These are phyloP conservation scores for Candida ovalis DNA, from an alignment of 805 yeast genomes.

Conservation along the genomic window DNA sequence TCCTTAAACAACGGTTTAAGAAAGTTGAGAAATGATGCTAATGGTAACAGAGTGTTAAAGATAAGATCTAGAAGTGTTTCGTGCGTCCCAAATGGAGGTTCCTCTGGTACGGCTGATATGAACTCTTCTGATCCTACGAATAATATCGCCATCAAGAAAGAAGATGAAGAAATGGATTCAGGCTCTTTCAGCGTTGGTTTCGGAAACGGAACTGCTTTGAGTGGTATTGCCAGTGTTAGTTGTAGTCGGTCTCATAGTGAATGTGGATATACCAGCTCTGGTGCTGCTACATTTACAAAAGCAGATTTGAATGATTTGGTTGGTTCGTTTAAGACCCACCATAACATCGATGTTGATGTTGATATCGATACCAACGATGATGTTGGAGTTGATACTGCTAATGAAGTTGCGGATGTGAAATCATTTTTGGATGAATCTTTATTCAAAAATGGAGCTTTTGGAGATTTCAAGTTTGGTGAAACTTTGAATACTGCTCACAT, in stretches of 20 bases:
- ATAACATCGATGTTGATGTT: not conserved
- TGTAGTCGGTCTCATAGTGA: slow-evolving; percentile 16
- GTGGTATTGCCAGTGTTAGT: not conserved
- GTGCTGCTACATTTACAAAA: not conserved
- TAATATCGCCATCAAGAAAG: slow-evolving; percentile 4
- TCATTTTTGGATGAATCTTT: slow-evolving; percentile 11
- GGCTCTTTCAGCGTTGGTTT: slow-evolving; percentile 7
- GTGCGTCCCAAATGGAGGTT: not conserved
- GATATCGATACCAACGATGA: not conserved
- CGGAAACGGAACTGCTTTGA: not conserved
- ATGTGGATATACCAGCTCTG: slow-evolving; percentile 7
- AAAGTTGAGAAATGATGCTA: slow-evolving; percentile 17
- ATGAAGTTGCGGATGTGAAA: not conserved
- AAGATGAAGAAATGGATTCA: slow-evolving; percentile 10
- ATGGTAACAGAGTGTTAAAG: not conserved
- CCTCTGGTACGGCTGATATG: not conserved
- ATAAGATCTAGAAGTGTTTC: not conserved
- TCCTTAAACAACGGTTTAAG: slow-evolving; percentile 25
- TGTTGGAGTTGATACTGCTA: not conserved
- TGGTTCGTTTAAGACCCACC: not conserved
- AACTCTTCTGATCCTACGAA: not conserved
- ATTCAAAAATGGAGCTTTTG: slow-evolving; percentile 5
- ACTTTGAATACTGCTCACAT: not conserved
- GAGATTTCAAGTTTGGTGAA: slow-evolving; percentile 1
- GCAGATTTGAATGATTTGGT: not conserved